Evolutionary conservation across 306 rosid species (phyloP), one percentile per base, ranked within the genome.

Genomic region (Senna tora): DNA sequence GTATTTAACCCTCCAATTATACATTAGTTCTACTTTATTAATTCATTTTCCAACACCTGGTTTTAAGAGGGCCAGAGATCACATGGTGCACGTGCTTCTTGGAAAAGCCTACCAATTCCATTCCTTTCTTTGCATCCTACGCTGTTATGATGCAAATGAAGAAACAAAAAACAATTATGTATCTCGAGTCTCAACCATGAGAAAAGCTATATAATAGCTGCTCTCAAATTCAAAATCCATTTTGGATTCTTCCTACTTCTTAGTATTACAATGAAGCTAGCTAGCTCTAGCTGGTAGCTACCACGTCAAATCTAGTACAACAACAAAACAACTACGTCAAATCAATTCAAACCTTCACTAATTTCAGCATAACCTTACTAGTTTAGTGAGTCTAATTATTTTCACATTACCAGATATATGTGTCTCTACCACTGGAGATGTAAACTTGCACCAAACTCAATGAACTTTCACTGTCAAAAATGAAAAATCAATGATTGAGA

Each of bases 61-160:
- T n/a, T n/a, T n/a, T n/a, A n/a, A n/a, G n/a, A n/a, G 41, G 6
- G 5, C 15, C 47, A 60, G 15, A 59, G 0, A 5, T 69, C 83
- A 82, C 81, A 83, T 78, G 86, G 53, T 46, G 70, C 76, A 71
- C 75, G 83, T 79, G 76, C 71, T 79, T 75, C 83, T 71, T 39
- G 5, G 13, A 50, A 51, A 51, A 42, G 50, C 50, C 53, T 4
- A n/a, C 36, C 59, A n/a, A n/a, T n/a, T n/a, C n/a, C n/a, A 41
- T 32, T 25, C 38, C 19, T 56, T 30, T 60, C 39, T 67, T 65
- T 14, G 61, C 73, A 73, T 60, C 73, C 57, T n/a, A 46, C 39
- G 28, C 16, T n/a, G 38, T 56, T 49, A 45, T 68, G 34, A 74
- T 22, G 79, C 14, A 63, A 53, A 59, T 22, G 4, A 22, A 32